Base-by-base conservation (phyloP, 2,329 filamentous ascomycete genomes). In the Fusarium brachygibbosum region DNA sequence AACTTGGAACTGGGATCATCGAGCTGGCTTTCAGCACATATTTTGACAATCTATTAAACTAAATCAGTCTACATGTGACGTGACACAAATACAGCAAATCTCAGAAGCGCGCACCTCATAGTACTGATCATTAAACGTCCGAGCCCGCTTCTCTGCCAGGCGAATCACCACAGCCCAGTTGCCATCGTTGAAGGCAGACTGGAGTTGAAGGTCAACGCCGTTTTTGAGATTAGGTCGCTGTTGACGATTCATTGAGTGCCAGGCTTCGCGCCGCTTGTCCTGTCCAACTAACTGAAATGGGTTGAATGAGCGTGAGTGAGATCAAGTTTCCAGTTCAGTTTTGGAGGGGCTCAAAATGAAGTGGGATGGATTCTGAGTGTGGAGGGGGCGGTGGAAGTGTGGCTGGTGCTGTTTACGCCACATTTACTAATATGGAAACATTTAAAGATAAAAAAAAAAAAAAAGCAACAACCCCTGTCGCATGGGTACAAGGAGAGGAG, bases 191-290 rank as follows among this genome's bases (percentile, higher is more conserved):
- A 87, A 89, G 53, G 85, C 85, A 16, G 82, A 81, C 77, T 87
- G 84, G 12, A 89, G 80, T 78, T 86, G 84, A 51, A 85, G 79
- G 68, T 87, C 85, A 52, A 86, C 83, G 63, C 81, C 84, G 72
- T 81, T 83, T 69, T 82, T 85, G 45, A 87, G 81, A 40, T 67
- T 74, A 58, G 79, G 79, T 61, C 75, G 68, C 64, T 76, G 73
- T 70, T 75, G 72, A 59, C 75, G 76, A 70, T 75, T 76, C 79
- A 80, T 81, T 40, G 70, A 63, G 69, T 59, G 32, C 46, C 61
- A 53, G 46, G 42, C 34, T 68, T 62, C 21, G 34, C 38, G 44
- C 38, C 48, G 31, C 50, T 56, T 61, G 54, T 32, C 63, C 52
- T 55, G 44, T 57, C 31, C 51, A 44, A 52, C 44, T 58, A 51